Evolutionary conservation across 805 yeast genomes (phyloP), one percentile per base, ranked within the genome.

Genomic region (Cyberlindnera xylosilytica): DNA sequence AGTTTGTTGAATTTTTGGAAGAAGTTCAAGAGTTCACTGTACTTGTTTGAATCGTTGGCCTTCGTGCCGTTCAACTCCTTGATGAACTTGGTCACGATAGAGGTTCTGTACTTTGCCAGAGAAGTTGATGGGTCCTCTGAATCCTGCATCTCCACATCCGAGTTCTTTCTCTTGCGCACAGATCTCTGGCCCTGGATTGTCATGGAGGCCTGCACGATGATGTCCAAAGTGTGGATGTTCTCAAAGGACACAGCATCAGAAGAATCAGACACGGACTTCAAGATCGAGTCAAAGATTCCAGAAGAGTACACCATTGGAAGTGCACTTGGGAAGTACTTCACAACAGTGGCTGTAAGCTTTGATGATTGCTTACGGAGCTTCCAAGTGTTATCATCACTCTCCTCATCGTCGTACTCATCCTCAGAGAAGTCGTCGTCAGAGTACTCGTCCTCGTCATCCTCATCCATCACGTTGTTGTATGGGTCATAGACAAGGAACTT

Each of bases 341-440:
- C 61, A 12, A 75, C 43, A 0, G 69, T 54, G 15, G 68, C 58
- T 7, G 74, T 53, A 26, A 79, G 53, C 23, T 62, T 63, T 6
- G 76, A 68, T 0, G 86, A 63, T 40, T 72, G 73, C 32, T 76
- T 65, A 45, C 93, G 66, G 16, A 85, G 61, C 49, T 76, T 81
- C 84, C 90, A 81, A 2, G 83, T 72, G 39, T 67, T 69, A 41
- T 75, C 83, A 27, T 75, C 78, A 44, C 59, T 61, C 16, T 65
- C 70, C 37, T 66, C 73, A 10, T 64, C 69, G n/a, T 53, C 63
- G 6, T 66, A 55, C 37, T 54, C 70, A n/a, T 64, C 72, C 22
- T 70, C 76, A 13, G 59, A 61, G 20, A 54, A 68, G 10, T 75
- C 81, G n/a, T 66, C 74, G n/a, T 71, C 75, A 20, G 66, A 70